Percentiles rank a stretch among this genome's conserved stretches.
phyloP scores from a whole-genome alignment of 179 eudicot species.

The Silene coronaria region DNA sequence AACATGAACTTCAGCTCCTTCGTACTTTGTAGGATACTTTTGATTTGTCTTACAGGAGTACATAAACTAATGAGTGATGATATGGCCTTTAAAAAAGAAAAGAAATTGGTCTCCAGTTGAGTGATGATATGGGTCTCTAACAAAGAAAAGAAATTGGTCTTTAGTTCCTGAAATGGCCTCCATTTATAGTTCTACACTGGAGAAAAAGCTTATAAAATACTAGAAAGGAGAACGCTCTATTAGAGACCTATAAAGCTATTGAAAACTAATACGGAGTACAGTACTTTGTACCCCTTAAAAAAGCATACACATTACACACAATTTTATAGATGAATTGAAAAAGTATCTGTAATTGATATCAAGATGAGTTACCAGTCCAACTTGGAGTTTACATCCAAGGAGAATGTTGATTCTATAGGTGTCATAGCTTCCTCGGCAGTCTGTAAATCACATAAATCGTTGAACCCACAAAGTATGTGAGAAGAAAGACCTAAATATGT shows the following conservation, averaged over 20 bases:
- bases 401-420: conserved; percentile 91
- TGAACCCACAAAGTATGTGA: background rate
- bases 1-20: background rate
- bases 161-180: too few relatives aligned
- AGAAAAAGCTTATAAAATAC: background rate
- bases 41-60: background rate
- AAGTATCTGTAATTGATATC: background rate
- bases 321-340: background rate
- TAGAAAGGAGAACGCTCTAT: background rate
- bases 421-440: conserved; percentile 98
- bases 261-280: background rate
- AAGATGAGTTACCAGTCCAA: conserved; percentile 64
- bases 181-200: background rate
- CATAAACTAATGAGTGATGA: background rate
- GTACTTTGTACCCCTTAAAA: background rate
- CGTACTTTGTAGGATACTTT: background rate
- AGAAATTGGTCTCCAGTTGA: background rate
- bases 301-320: background rate
- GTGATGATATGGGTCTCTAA: background rate
- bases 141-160: too few relatives aligned
- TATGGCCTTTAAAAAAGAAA: too few relatives aligned
- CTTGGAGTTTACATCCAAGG: conserved; percentile 79
- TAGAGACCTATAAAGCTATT: background rate
- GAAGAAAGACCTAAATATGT: background rate
- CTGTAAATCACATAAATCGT: conserved; percentile 32